Evolutionary conservation across 2,329 filamentous ascomycete genomes (phyloP).

Genomic region (Claviceps quebecensis): DNA sequence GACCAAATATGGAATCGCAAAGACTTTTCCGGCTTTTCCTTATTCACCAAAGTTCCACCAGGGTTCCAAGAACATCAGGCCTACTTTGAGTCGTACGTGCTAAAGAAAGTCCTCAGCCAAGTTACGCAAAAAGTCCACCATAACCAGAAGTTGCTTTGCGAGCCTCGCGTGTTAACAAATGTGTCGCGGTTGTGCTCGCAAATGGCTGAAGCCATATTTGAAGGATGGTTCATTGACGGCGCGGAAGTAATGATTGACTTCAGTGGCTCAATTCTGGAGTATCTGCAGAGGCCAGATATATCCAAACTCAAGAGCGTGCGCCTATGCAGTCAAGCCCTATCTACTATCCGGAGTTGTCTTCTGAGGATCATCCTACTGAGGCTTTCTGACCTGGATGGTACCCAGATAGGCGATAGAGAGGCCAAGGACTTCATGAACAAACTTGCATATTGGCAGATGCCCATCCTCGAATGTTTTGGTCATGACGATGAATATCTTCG

Average conservation of each 20-base stretch:
- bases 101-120: conserved; percentile 60
- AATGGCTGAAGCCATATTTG: conserved; percentile 79
- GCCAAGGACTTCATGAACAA: conserved; percentile 65
- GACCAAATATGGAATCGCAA: conserved; percentile 78
- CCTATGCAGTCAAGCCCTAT: conserved; percentile 75
- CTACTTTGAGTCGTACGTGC: conserved; percentile 83
- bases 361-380: conserved; percentile 66
- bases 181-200: conserved; percentile 68
- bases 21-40: conserved; percentile 75
- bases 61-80: conserved; percentile 91
- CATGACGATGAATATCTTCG: conserved; percentile 70
- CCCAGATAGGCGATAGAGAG: conserved; percentile 42
- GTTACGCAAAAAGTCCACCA: conserved; percentile 56
- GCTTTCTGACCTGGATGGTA: conserved; percentile 69
- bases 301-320: conserved; percentile 71
- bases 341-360: conserved; percentile 62
- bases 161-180: conserved; percentile 77
- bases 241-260: conserved; percentile 76
- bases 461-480: conserved; percentile 66
- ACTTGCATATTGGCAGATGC: conserved; percentile 90
- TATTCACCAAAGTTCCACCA: conserved; percentile 79
- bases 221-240: conserved; percentile 91
- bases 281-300: conserved; percentile 74
- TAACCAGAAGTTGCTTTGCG: conserved; percentile 57
- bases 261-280: conserved; percentile 70